Percentiles rank a stretch among this genome's conserved stretches.
Evolutionary conservation across 495 filamentous ascomycete species (phyloP).

Genomic region (Pseudoneurospora amorphoporcata): DNA sequence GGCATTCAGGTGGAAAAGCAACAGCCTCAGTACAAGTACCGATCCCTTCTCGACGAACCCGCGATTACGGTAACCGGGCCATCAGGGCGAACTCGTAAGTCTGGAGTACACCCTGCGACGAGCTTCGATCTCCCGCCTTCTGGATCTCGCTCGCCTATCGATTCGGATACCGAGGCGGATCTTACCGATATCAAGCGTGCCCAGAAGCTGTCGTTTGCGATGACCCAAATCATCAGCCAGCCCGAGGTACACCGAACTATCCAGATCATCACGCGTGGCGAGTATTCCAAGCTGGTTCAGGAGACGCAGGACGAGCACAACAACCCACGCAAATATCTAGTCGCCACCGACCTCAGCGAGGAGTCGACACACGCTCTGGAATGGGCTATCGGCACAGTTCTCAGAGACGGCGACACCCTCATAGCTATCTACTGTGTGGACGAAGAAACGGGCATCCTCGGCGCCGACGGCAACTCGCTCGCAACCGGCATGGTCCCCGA

Average conservation of each 20-base stretch:
- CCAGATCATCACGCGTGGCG: constrained; percentile 79
- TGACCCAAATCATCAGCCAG: constrained; percentile 67
- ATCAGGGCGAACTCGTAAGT: constrained; percentile 43
- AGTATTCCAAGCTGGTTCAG: constrained; percentile 61
- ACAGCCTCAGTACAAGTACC: constrained; percentile 29
- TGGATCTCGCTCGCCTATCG: constrained; percentile 63
- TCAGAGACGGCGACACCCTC: constrained; percentile 88
- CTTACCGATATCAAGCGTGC: constrained; percentile 74
- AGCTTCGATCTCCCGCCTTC: constrained; percentile 57
- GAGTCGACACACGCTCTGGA: constrained; percentile 91
- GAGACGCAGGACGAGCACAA: constrained; percentile 67
- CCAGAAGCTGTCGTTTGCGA: constrained; percentile 67
- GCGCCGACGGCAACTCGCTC: constrained; percentile 14
- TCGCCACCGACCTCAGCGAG: constrained; percentile 85
- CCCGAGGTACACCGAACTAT: constrained; percentile 69
- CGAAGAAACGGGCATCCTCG: constrained; percentile 59
- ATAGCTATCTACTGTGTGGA: constrained; percentile 85
- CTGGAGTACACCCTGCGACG: constrained; percentile 68
- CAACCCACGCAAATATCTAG: constrained; percentile 76
- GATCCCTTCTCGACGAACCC: constrained; percentile 52
- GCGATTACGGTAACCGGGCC: constrained; percentile 55
- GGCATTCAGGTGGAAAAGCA: constrained; percentile 32
- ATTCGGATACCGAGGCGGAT: constrained; percentile 80
- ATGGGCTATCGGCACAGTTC: constrained; percentile 94
- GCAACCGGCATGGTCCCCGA: constrained; percentile 21